Evolutionary conservation across 768 basidiomycete species (phyloP).

Genomic region (Trametes elegans): DNA sequence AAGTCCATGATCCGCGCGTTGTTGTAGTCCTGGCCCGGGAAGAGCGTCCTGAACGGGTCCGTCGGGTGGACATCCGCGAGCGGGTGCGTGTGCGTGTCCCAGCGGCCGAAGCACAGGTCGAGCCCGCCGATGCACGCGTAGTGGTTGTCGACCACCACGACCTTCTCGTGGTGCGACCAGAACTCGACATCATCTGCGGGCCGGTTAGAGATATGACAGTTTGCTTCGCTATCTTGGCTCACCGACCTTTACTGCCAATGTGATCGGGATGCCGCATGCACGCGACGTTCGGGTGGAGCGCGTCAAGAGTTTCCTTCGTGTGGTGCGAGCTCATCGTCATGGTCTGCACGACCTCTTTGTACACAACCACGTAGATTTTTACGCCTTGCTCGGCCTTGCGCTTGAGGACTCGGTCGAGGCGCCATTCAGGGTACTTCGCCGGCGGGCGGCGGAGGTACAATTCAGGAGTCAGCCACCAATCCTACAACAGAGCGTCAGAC

Average conservation of each 20-base stretch:
- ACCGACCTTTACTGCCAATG: constrained; percentile 68
- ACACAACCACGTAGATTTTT: constrained; percentile 86
- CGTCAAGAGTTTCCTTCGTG: constrained; percentile 81
- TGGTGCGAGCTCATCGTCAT: constrained; percentile 88
- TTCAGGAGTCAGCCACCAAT: constrained; percentile 96
- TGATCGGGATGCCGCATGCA: constrained; percentile 92
- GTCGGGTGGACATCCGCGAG: constrained; percentile 92
- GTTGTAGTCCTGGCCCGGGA: constrained; percentile 94
- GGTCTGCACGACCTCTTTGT: constrained; percentile 94
- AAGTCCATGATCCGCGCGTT: constrained; percentile 87
- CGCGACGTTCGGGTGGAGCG: constrained; percentile 81
- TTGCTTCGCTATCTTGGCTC: background rate
- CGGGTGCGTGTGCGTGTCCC: constrained; percentile 91
- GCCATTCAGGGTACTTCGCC: constrained; percentile 80
- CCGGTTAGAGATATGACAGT: background rate
- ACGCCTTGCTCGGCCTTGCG: constrained; percentile 93
- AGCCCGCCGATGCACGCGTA: constrained; percentile 88
- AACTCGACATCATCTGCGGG: constrained; percentile 69
- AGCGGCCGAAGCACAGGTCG: constrained; percentile 95
- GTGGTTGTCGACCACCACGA: constrained; percentile 86
- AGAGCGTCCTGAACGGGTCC: constrained; percentile 75
- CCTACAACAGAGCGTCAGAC: too few species aligned
- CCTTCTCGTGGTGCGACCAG: constrained; percentile 93
- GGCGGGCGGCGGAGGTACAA: constrained; percentile 92
- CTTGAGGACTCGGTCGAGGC: constrained; percentile 81